Evolutionary conservation across 768 basidiomycete species (phyloP).

Genomic region (Galerina marginata): DNA sequence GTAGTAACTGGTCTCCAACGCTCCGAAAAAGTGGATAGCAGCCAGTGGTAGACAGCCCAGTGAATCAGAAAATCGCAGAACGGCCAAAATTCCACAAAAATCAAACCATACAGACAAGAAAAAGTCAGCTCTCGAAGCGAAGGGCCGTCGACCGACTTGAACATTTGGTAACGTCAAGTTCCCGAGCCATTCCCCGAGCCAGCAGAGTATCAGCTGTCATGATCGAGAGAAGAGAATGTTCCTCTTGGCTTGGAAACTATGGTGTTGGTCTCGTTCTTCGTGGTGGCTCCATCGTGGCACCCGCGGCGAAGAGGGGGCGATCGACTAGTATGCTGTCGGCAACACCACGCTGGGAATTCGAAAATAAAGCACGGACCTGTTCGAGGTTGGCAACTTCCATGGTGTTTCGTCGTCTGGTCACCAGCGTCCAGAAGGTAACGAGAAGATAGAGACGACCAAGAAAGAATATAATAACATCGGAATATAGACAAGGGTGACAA

Average conservation of each 20-base stretch:
- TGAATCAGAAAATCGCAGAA: no score
- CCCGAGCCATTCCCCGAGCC: conserved; percentile 19
- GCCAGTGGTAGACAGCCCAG: no score
- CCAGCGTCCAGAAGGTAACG: no score
- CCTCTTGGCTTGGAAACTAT: neutral
- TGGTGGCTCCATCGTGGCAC: neutral
- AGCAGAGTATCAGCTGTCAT: neutral
- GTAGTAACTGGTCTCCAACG: neutral
- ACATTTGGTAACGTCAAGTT: neutral
- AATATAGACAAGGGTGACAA: neutral
- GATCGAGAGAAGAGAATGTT: neutral
- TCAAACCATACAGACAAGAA: neutral
- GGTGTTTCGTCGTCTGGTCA: no score
- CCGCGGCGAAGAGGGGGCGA: no score
- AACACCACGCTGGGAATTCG: no score
- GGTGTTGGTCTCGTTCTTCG: neutral
- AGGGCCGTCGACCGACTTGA: neutral
- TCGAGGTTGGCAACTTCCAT: no score
- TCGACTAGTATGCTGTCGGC: no score
- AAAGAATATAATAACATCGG: neutral
- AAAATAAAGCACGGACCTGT: no score
- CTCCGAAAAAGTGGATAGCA: neutral
- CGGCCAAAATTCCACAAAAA: neutral
- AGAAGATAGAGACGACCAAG: neutral
- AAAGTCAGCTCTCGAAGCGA: neutral